These are phyloP conservation scores for Cercospora canescens DNA, from an alignment of 2,329 filamentous ascomycete species.

Conservation along the genomic window DNA sequence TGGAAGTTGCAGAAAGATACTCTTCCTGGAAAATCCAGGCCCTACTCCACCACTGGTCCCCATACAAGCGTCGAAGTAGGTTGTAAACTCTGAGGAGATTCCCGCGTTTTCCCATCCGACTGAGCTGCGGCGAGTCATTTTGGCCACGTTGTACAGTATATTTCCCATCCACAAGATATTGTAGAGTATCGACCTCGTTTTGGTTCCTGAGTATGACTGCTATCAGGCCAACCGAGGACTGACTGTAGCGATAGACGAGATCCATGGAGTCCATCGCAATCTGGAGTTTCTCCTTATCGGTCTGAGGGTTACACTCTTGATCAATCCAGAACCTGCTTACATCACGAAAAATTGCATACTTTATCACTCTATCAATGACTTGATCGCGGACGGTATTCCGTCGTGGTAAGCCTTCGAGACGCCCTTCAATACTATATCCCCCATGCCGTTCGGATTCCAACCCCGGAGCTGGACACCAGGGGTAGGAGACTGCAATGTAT, in stretches of 20 bases:
- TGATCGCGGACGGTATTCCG: background rate
- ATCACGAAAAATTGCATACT: background rate
- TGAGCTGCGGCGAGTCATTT: background rate
- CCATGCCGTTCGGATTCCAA: background rate
- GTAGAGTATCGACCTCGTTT: slow-evolving; percentile 1
- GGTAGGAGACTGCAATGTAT: slow-evolving; percentile 1
- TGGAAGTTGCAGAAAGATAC: background rate
- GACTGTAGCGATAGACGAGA: background rate
- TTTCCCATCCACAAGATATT: background rate
- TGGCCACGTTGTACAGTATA: background rate
- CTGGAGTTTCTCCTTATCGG: background rate
- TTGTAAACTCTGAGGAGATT: background rate
- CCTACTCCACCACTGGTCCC: background rate
- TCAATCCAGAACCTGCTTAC: background rate
- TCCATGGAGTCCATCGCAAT: background rate
- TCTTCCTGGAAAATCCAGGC: slow-evolving; percentile 4
- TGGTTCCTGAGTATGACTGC: slow-evolving; percentile 1
- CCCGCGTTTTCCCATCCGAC: background rate
- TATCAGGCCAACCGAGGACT: background rate
- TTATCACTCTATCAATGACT: background rate
- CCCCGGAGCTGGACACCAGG: background rate
- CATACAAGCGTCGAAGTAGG: background rate
- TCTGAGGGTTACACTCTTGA: background rate
- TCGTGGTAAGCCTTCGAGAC: slow-evolving; percentile 1
- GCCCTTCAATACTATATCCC: background rate